Percentiles rank a stretch among this genome's conserved stretches.
These are phyloP conservation scores for Blastocystis sp. DNA, from an alignment of 352 stramenopile genomes.

Conservation along the genomic window DNA sequence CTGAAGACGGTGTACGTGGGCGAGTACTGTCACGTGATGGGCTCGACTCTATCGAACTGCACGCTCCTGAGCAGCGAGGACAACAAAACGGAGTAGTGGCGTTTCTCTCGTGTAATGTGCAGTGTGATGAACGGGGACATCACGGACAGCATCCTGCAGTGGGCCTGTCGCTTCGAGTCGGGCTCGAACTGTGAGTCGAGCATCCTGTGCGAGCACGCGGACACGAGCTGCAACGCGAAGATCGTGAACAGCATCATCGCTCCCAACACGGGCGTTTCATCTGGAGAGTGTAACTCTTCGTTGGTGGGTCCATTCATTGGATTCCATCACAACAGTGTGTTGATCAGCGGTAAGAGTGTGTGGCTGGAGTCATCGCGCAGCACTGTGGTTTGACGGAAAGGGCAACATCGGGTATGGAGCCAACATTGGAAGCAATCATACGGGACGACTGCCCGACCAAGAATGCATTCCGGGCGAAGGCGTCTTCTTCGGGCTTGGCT, in stretches of 20 bases:
- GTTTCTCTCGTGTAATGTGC: not conserved
- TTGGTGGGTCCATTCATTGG: constrained; percentile 90
- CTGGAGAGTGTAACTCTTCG: constrained; percentile 87
- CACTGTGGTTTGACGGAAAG: constrained; percentile 87
- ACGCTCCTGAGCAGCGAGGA: constrained; percentile 81
- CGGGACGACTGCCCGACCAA: constrained; percentile 82
- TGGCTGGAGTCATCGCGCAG: constrained; percentile 75
- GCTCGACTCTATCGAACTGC: constrained; percentile 79
- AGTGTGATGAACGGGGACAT: constrained; percentile 76
- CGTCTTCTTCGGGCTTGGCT: constrained; percentile 91
- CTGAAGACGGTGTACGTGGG: constrained; percentile 77
- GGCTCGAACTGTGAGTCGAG: constrained; percentile 80
- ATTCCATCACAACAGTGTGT: constrained; percentile 90
- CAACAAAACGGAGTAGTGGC: constrained; percentile 80
- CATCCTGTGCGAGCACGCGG: constrained; percentile 83
- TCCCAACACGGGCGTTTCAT: constrained; percentile 83
- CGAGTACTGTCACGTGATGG: constrained; percentile 78
- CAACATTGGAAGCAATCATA: constrained; percentile 96
- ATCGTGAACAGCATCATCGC: constrained; percentile 86
- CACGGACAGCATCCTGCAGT: constrained; percentile 76
- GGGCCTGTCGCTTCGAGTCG: constrained; percentile 77
- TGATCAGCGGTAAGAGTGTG: constrained; percentile 79
- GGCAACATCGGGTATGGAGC: constrained; percentile 90
- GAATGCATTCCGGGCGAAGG: constrained; percentile 90
- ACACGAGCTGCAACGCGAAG: constrained; percentile 83